Evolutionary conservation across 352 stramenopile genomes (phyloP).

Genomic region (Phytophthora podocarpi): DNA sequence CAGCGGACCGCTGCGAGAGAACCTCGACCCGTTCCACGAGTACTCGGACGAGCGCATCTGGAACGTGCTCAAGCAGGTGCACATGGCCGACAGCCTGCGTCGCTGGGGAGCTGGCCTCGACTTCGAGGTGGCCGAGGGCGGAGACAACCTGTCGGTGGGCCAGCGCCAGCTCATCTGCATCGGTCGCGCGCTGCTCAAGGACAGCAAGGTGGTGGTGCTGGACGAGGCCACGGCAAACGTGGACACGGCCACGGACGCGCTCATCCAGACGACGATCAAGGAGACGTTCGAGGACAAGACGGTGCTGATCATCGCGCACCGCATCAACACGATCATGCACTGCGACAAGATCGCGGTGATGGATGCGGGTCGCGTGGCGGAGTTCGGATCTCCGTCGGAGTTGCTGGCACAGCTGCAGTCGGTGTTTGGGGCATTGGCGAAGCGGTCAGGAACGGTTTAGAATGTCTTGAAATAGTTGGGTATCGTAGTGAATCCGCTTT

Average conservation of each 20-base stretch:
- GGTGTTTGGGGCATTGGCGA: constrained; percentile 70
- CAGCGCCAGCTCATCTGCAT: constrained; percentile 96
- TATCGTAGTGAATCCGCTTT: no score
- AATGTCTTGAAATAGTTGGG: no score
- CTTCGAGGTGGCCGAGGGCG: constrained; percentile 90
- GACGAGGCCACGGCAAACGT: constrained; percentile 95
- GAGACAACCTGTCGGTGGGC: constrained; percentile 93
- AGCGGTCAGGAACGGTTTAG: constrained; percentile 11
- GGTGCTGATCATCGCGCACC: constrained; percentile 94
- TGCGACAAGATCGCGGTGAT: constrained; percentile 91
- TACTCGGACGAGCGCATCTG: constrained; percentile 79
- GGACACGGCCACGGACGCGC: constrained; percentile 63
- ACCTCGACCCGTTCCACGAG: constrained; percentile 92
- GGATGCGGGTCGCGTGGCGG: constrained; percentile 83
- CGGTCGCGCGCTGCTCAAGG: constrained; percentile 91
- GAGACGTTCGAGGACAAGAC: constrained; percentile 90
- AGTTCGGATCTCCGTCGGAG: constrained; percentile 87
- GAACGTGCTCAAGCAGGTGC: constrained; percentile 58
- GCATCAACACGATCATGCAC: constrained; percentile 95
- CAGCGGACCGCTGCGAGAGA: constrained; percentile 85
- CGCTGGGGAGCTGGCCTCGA: constrained; percentile 70
- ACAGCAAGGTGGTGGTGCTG: constrained; percentile 93
- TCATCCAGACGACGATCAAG: constrained; percentile 74
- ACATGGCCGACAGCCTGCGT: constrained; percentile 67
- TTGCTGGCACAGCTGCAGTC: constrained; percentile 74